Conservation (phyloP, 108 stramenopile species). For the Fistulifera solaris region DNA sequence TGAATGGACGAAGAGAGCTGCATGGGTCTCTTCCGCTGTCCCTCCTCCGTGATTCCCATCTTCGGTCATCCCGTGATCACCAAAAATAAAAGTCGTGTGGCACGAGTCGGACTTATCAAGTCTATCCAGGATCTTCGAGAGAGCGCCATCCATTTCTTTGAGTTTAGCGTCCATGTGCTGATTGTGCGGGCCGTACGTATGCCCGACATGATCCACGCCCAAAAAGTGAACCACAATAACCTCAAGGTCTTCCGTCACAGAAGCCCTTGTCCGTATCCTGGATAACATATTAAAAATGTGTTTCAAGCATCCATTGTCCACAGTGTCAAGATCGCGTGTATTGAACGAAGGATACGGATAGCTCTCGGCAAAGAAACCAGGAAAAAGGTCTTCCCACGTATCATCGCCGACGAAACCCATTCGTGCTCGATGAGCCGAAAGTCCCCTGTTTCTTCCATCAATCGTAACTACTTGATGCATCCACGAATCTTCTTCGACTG, state of each 20-base stretch:
- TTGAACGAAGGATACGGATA: conserved; percentile 95
- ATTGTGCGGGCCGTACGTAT: conserved; percentile 88
- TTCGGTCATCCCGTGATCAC: conserved; percentile 99
- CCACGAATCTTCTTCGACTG: conserved; percentile 83
- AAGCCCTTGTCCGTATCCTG: conserved; percentile 15
- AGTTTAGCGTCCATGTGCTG: conserved; percentile 86
- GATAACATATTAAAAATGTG: conserved; percentile 48
- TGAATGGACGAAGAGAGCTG: conserved; percentile 87
- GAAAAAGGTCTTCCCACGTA: conserved; percentile 94
- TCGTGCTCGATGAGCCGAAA: conserved; percentile 13
- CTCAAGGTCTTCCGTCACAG: conserved; percentile 34
- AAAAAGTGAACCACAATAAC: conserved; percentile 85
- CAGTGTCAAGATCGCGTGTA: conserved; percentile 94
- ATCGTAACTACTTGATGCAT: conserved; percentile 46
- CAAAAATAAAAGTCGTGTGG: conserved; percentile 58
- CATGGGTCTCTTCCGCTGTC: conserved; percentile 86
- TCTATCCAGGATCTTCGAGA: conserved; percentile 41
- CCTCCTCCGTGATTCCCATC: conserved; percentile 98
- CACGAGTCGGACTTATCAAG: conserved; percentile 47
- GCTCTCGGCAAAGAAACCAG: conserved; percentile 70
- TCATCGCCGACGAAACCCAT: conserved; percentile 95
- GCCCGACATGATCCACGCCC: conserved; percentile 96
- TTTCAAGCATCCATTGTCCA: conserved; percentile 88
- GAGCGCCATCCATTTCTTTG: conserved; percentile 82
- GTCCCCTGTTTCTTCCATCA: conserved; percentile 6